Conservation (phyloP, 768 basidiomycete genomes). For the Pleurotus tuber-regium region DNA sequence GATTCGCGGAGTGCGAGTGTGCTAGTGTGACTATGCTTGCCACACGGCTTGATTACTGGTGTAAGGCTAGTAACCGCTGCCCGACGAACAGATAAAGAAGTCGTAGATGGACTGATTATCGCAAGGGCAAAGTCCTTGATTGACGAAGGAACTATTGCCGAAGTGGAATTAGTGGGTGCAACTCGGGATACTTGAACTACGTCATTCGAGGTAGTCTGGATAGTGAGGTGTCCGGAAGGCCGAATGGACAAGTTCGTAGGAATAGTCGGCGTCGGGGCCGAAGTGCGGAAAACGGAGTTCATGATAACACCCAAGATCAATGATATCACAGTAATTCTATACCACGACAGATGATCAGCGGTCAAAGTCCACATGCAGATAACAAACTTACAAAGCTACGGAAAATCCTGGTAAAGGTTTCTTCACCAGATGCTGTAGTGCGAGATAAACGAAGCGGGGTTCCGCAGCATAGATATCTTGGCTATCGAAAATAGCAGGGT, state of each 20-base stretch:
- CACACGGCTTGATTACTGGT: conserved; percentile 16
- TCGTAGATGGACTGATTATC: conserved; percentile 46
- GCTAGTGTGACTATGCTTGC: conserved; percentile 15
- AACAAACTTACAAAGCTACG: conserved; percentile 58
- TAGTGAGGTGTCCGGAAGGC: conserved; percentile 14
- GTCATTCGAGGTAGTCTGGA: conserved; percentile 15
- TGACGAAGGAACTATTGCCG: conserved; percentile 34
- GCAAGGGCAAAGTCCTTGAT: conserved; percentile 51
- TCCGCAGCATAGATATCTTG: conserved; percentile 42
- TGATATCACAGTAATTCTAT: conserved; percentile 66
- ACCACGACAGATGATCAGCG: conserved; percentile 9
- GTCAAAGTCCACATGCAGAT: conserved; percentile 13
- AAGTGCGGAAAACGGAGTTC: conserved; percentile 45
- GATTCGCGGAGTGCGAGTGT: conserved; percentile 20
- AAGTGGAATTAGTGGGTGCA: conserved; percentile 22
- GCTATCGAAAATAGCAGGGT: conserved; percentile 43
- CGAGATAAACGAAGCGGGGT: conserved; percentile 38
- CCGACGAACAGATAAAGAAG: conserved; percentile 33
- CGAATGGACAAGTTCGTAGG: conserved; percentile 20
- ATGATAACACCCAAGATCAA: conserved; percentile 62
- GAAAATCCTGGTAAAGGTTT: conserved; percentile 35
- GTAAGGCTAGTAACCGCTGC: conserved; percentile 20
- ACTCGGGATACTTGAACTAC: conserved; percentile 3
- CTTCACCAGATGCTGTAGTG: conserved; percentile 46
- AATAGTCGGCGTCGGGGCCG: conserved; percentile 32